These are phyloP conservation scores for Clarireedia paspali DNA, from an alignment of 2,329 filamentous ascomycete species.

Conservation along the genomic window DNA sequence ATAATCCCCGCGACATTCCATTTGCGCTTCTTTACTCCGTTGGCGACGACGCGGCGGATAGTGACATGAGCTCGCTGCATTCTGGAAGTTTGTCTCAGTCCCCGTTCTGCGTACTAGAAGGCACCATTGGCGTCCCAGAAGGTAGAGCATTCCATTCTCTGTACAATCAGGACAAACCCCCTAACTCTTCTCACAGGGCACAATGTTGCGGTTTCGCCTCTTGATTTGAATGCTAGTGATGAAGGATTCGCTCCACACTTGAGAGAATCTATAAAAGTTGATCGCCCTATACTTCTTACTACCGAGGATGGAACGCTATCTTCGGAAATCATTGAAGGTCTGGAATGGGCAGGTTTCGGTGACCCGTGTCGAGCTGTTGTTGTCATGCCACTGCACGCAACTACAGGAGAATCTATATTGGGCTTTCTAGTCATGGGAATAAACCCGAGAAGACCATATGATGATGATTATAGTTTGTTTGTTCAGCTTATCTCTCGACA, in stretches of 20 bases:
- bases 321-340: conserved; percentile 52
- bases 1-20: conserved; percentile 61
- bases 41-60: conserved; percentile 59
- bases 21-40: conserved; percentile 74
- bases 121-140: conserved; percentile 58
- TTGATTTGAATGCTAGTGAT: conserved; percentile 63
- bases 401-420: conserved; percentile 61
- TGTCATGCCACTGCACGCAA: conserved; percentile 72
- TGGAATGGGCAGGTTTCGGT: conserved; percentile 64
- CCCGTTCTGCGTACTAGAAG: conserved; percentile 63
- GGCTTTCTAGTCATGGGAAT: conserved; percentile 74
- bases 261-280: conserved; percentile 64
- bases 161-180: background rate
- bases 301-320: conserved; percentile 61
- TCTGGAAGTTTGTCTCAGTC: conserved; percentile 56
- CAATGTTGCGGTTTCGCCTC: conserved; percentile 45
- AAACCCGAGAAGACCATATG: conserved; percentile 71
- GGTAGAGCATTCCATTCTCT: conserved; percentile 26
- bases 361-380: conserved; percentile 65
- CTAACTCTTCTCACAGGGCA: conserved; percentile 51
- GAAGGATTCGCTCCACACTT: conserved; percentile 73
- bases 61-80: conserved; percentile 60
- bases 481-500: conserved; percentile 68
- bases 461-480: conserved; percentile 74
- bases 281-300: conserved; percentile 59